A percentile compares a stretch with the other conserved stretches of the same genome.
These are phyloP conservation scores for Salvia sclarea DNA, from an alignment of 305 asterid species.

Conservation along the genomic window DNA sequence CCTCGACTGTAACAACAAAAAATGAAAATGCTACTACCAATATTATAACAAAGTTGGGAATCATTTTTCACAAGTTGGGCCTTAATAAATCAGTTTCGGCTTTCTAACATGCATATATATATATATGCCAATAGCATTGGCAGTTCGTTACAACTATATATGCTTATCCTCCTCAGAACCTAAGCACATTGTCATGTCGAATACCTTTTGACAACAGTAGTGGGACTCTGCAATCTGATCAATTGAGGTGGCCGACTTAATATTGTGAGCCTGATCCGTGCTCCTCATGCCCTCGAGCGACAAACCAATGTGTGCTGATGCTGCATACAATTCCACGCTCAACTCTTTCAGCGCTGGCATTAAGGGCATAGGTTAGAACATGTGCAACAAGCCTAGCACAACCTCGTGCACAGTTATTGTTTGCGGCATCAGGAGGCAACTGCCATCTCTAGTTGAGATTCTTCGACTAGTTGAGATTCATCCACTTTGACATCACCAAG, in stretches of 20 bases:
- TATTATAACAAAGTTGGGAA: neutral
- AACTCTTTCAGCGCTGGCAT: neutral
- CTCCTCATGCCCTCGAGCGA: neutral
- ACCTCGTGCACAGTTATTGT: neutral
- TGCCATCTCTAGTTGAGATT: conserved; percentile 47
- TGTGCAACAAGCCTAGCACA: conserved; percentile 1
- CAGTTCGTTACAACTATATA: neutral
- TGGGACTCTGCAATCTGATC: neutral
- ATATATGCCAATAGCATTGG: neutral
- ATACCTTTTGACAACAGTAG: neutral
- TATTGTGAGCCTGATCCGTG: neutral
- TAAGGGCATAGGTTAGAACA: neutral
- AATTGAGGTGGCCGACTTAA: neutral
- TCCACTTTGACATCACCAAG: conserved; percentile 41
- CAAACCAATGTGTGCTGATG: neutral
- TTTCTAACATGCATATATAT: neutral
- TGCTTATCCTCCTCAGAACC: neutral
- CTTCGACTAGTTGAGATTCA: conserved; percentile 43
- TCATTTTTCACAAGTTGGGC: neutral
- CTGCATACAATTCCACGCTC: neutral
- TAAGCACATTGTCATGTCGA: conserved; percentile 8
- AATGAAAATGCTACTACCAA: neutral
- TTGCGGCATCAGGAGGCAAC: conserved; percentile 46
- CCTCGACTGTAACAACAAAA: no score
- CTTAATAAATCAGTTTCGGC: neutral